phyloP scores from a whole-genome alignment of 2,329 filamentous ascomycete species.

The Hymenoscyphus occultus region DNA sequence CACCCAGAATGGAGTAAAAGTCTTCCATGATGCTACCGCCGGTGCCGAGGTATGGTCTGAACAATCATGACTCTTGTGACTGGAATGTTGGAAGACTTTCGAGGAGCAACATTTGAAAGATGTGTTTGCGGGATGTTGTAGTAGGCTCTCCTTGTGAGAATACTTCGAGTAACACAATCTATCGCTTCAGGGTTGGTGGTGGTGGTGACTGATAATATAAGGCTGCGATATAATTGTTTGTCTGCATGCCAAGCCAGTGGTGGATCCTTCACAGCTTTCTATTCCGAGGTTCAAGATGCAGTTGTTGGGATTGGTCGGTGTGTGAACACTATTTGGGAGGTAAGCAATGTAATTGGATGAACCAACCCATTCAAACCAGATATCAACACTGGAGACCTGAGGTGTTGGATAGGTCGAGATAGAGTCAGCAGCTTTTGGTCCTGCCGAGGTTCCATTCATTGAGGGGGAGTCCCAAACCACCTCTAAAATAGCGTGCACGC shows the following conservation, averaged over 20 bases:
- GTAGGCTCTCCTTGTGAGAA: background rate
- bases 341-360: background rate
- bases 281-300: conserved; percentile 1
- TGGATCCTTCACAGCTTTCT: background rate
- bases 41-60: conserved; percentile 1
- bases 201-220: background rate
- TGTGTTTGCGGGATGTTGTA: background rate
- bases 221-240: conserved; percentile 1
- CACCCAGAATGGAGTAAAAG: conserved; percentile 25
- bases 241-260: background rate
- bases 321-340: background rate
- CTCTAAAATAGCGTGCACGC: background rate
- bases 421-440: background rate
- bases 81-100: background rate
- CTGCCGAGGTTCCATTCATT: conserved; percentile 2
- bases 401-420: background rate
- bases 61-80: conserved; percentile 3
- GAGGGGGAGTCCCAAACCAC: background rate
- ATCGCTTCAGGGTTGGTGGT: background rate
- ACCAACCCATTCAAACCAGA: background rate
- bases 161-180: background rate
- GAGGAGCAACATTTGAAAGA: background rate
- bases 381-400: background rate
- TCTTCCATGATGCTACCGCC: conserved; percentile 15
- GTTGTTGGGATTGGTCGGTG: background rate